A percentile compares a stretch with the other conserved stretches of the same genome.
Conservation (phyloP, 163 green algal species). For the Scenedesmus sp. region DNA sequence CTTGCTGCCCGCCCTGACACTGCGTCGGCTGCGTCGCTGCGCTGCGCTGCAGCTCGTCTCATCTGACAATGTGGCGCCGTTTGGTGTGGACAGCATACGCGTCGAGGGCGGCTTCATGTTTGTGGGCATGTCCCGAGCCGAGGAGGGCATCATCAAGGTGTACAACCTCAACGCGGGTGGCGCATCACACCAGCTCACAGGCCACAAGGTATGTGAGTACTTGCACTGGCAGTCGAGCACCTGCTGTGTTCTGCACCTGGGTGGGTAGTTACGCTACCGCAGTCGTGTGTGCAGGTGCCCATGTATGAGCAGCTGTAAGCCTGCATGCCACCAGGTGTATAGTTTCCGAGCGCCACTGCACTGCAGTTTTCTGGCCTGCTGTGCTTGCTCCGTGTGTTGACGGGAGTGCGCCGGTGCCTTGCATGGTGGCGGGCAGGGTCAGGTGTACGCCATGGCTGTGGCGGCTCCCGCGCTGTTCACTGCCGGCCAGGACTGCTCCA, state of each 20-base stretch:
- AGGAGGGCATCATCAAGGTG: slow-evolving; percentile 53
- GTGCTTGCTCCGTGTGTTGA: too few species aligned
- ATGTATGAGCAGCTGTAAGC: too few species aligned
- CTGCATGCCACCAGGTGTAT: too few species aligned
- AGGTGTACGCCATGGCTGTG: slow-evolving; percentile 48
- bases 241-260: too few species aligned
- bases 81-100: slow-evolving; percentile 51
- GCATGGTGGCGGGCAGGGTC: slow-evolving; percentile 15
- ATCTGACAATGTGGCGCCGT: slow-evolving; percentile 31
- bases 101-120: slow-evolving; percentile 55
- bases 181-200: slow-evolving; percentile 37
- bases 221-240: neutral
- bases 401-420: neutral
- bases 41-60: slow-evolving; percentile 39
- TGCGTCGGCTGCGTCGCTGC: too few species aligned
- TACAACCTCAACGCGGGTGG: slow-evolving; percentile 46
- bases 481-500: slow-evolving; percentile 75
- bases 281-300: too few species aligned
- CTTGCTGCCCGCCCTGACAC: neutral
- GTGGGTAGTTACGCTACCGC: too few species aligned
- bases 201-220: slow-evolving; percentile 38
- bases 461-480: slow-evolving; percentile 69
- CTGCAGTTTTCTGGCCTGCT: too few species aligned
- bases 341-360: too few species aligned
- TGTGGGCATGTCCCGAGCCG: slow-evolving; percentile 37